Evolutionary conservation across 2,329 filamentous ascomycete species (phyloP), one percentile per base, ranked within the genome.

Genomic region (Thelonectria olida): DNA sequence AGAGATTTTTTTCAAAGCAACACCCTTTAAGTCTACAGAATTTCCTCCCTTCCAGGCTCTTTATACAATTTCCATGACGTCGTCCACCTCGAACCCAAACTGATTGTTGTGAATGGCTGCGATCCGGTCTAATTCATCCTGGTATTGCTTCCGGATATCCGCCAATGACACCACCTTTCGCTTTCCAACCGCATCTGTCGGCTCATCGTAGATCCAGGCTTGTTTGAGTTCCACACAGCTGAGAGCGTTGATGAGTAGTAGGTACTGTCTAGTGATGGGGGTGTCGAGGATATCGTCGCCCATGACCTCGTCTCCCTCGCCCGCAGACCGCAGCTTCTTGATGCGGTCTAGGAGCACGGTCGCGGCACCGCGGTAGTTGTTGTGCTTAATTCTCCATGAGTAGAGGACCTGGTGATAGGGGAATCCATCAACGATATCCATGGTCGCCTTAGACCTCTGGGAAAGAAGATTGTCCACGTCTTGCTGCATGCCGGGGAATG

Each of bases 161-260:
- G 91, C 91, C 55, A 99, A 80, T 28, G 92, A 97, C 15, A 98
- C 85, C 34, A 98, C 88, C 74, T 87, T 90, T 63, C 94, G 88
- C 80, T 90, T 91, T 13, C 77, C 68, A 36, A 57, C 58, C 8
- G 36, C 54, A 8, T 62, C 54, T 8, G 66, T 55, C 12, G 74
- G 70, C 53, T 78, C 74, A 75, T 76, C 71, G 49, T 86, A 88
- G 74, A 97, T 87, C 86, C 96, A 99, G 72, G 97, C 91, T 64
- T 92, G 88, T 67, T 85, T 88, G 59, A 89, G 82, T 49, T 92
- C 88, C 39, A 97, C 93, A 65, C 93, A 97, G 67, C 91, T 92
- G 62, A 99, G 82, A 1, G 93, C 90, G 75, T 99, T 99, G 80
- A 99, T 97, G 44, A 99, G 85, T 63, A 93, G 85, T n/a, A 98